Conservation (phyloP, 495 filamentous ascomycete genomes). For the Cryomyces minteri region DNA sequence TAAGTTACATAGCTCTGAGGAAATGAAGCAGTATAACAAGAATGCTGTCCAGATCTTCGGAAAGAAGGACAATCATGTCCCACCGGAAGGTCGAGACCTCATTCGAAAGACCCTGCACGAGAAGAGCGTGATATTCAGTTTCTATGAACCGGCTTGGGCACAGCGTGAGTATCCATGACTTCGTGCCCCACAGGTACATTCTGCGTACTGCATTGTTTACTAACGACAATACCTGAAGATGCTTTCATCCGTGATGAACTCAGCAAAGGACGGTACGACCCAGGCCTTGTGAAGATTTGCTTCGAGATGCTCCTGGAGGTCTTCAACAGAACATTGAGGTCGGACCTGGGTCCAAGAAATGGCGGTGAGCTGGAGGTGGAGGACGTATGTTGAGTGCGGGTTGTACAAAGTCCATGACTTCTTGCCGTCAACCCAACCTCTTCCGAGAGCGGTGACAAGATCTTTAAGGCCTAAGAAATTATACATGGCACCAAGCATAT, state of each 20-base stretch:
- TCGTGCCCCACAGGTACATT: too few species aligned
- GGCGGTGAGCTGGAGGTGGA: conserved; percentile 22
- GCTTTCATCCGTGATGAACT: conserved; percentile 94
- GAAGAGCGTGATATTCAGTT: conserved; percentile 55
- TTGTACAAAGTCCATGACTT: background rate
- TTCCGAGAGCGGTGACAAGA: too few species aligned
- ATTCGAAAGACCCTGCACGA: conserved; percentile 72
- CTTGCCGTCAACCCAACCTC: too few species aligned
- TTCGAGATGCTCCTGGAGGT: conserved; percentile 82
- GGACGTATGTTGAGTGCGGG: conserved; percentile 21
- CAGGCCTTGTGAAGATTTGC: conserved; percentile 69
- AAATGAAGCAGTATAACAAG: too few species aligned
- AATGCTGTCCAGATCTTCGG: conserved; percentile 41
- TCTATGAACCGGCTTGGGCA: conserved; percentile 78
- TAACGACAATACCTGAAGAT: conserved; percentile 21
- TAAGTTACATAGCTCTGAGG: conserved; percentile 5
- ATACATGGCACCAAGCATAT: too few species aligned
- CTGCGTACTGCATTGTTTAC: background rate
- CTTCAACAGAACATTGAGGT: conserved; percentile 60
- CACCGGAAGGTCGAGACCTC: conserved; percentile 65
- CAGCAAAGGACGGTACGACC: conserved; percentile 85
- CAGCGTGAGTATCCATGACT: conserved; percentile 40
- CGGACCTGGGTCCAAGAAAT: conserved; percentile 45
- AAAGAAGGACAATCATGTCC: conserved; percentile 78
- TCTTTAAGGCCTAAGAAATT: too few species aligned